These are phyloP conservation scores for Fulvia fulva DNA, from an alignment of 2,329 filamentous ascomycete species.

Conservation along the genomic window DNA sequence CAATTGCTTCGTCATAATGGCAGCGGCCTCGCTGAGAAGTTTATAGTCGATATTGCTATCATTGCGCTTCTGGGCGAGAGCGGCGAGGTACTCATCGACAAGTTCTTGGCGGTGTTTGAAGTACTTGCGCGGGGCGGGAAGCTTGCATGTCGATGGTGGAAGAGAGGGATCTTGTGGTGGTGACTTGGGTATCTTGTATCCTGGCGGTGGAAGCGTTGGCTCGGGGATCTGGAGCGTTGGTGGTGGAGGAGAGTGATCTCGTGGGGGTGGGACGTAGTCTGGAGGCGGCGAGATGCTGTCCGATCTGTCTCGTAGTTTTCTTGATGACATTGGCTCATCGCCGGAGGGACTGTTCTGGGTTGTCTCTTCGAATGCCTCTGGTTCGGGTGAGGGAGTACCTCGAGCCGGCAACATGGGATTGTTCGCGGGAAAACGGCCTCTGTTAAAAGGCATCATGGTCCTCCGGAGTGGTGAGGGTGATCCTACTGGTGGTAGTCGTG, in stretches of 20 bases:
- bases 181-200: too few relatives aligned
- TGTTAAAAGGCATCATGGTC: neutral
- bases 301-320: neutral
- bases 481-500: too few relatives aligned
- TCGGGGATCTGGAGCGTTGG: neutral
- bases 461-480: too few relatives aligned
- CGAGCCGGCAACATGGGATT: neutral
- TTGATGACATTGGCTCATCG: neutral
- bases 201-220: too few relatives aligned
- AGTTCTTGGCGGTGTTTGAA: neutral
- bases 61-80: neutral
- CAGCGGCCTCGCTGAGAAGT: neutral
- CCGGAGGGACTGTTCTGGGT: neutral
- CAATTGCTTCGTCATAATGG: neutral
- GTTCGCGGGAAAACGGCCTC: neutral
- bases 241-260: neutral
- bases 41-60: too few relatives aligned
- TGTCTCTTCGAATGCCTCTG: neutral
- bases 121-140: too few relatives aligned
- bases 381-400: neutral
- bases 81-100: neutral
- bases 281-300: neutral
- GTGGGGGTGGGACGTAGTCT: neutral
- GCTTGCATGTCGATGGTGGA: too few relatives aligned
- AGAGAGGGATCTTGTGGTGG: too few relatives aligned